These are phyloP conservation scores for Cordyceps cicadae DNA, from an alignment of 2,329 filamentous ascomycete genomes.

Conservation along the genomic window DNA sequence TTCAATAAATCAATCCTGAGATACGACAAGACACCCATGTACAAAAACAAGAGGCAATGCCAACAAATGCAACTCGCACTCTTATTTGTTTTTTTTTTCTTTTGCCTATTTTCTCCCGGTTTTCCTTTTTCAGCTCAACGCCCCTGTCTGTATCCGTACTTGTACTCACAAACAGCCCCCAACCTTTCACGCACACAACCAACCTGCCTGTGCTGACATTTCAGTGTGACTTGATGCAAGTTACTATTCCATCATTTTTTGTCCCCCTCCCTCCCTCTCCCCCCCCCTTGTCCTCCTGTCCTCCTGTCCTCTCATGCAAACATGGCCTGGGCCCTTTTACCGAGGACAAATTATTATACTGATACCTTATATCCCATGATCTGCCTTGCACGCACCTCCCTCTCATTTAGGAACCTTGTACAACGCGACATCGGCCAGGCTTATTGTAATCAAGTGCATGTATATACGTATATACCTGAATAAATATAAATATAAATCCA, in stretches of 20 bases:
- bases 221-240: background rate
- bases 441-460: background rate
- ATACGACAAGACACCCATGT: background rate
- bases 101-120: background rate
- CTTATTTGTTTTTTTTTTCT: background rate
- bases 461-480: background rate
- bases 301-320: background rate
- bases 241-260: background rate
- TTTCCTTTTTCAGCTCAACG: background rate
- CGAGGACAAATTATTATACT: background rate
- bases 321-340: background rate
- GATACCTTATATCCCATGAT: background rate
- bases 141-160: too few relatives aligned
- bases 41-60: background rate
- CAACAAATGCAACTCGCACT: background rate
- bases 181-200: background rate
- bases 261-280: background rate
- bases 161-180: background rate
- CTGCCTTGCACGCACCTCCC: background rate
- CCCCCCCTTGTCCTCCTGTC: too few relatives aligned
- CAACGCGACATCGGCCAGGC: constrained; percentile 2
- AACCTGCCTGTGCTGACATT: background rate
- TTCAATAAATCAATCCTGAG: background rate
- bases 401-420: background rate
- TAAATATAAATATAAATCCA: too few relatives aligned